Evolutionary conservation across 2,329 filamentous ascomycete genomes (phyloP).

Genomic region (Thermothelomyces thermophilus): DNA sequence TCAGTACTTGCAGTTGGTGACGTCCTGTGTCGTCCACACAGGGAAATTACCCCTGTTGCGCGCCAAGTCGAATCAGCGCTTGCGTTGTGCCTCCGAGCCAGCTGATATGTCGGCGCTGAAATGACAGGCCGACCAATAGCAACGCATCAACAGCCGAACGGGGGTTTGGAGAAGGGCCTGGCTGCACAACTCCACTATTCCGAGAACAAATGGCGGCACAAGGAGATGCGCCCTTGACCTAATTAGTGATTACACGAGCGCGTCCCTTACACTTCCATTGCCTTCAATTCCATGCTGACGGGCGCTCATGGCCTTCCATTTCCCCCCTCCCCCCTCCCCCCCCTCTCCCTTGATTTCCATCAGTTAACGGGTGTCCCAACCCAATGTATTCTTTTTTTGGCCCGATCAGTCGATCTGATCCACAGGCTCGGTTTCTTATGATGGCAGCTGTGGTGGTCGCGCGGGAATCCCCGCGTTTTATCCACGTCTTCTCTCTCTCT

Average conservation of each 20-base stretch:
- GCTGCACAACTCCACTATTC: background rate
- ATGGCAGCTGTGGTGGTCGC: background rate
- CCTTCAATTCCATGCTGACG: background rate
- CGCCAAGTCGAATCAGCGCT: constrained; percentile 15
- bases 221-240: background rate
- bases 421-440: background rate
- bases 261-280: background rate
- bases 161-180: background rate
- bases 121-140: constrained; percentile 10
- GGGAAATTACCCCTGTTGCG: constrained; percentile 5
- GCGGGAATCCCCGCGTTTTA: constrained; percentile 8
- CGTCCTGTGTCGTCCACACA: background rate
- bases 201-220: constrained; percentile 4
- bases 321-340: background rate
- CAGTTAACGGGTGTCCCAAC: background rate
- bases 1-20: background rate
- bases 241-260: background rate
- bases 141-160: constrained; percentile 7
- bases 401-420: background rate
- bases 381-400: background rate
- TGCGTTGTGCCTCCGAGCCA: background rate
- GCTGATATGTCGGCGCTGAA: constrained; percentile 14
- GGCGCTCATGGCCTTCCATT: constrained; percentile 2
- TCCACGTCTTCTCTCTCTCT: constrained; percentile 3
- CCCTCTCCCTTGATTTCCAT: background rate